phyloP scores from a whole-genome alignment of 345 rosid genomes.

The Lumnitzera littorea region DNA sequence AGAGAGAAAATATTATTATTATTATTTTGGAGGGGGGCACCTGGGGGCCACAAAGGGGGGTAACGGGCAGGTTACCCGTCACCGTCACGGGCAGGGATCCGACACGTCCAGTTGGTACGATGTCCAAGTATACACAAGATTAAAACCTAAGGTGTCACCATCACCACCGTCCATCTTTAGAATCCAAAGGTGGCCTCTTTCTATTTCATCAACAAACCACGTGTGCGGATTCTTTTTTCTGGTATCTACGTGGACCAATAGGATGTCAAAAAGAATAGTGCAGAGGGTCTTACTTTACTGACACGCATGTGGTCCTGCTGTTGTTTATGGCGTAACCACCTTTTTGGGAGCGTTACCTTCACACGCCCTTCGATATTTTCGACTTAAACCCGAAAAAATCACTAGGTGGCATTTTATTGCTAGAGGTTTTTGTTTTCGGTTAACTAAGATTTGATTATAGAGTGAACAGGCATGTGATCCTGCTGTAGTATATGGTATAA shows the following conservation, averaged over 20 bases:
- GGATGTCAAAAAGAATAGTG: constrained; percentile 14
- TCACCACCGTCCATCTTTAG: constrained; percentile 46
- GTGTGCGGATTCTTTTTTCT: constrained; percentile 15
- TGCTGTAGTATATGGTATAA: too few species aligned
- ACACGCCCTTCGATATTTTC: too few species aligned
- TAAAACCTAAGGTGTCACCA: constrained; percentile 8
- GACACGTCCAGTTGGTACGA: constrained; percentile 72
- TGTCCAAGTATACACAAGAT: constrained; percentile 46
- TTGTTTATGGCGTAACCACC: too few species aligned
- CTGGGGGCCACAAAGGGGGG: constrained; percentile 49
- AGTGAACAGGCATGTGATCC: too few species aligned
- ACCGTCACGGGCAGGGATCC: constrained; percentile 53
- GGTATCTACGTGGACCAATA: constrained; percentile 52
- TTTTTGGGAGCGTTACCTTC: too few species aligned
- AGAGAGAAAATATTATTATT: not conserved
- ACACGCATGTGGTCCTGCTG: constrained; percentile 74
- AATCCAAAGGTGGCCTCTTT: constrained; percentile 6
- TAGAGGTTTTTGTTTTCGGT: too few species aligned
- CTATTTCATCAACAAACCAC: constrained; percentile 21
- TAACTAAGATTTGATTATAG: too few species aligned
- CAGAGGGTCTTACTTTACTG: constrained; percentile 31
- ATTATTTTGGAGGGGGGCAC: constrained; percentile 6
- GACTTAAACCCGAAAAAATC: too few species aligned
- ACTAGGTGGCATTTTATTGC: too few species aligned
- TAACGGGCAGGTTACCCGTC: constrained; percentile 73